A percentile compares a stretch with the other conserved stretches of the same genome.
phyloP scores from a whole-genome alignment of 2,329 filamentous ascomycete genomes.

The Chrysoporthe cubensis region DNA sequence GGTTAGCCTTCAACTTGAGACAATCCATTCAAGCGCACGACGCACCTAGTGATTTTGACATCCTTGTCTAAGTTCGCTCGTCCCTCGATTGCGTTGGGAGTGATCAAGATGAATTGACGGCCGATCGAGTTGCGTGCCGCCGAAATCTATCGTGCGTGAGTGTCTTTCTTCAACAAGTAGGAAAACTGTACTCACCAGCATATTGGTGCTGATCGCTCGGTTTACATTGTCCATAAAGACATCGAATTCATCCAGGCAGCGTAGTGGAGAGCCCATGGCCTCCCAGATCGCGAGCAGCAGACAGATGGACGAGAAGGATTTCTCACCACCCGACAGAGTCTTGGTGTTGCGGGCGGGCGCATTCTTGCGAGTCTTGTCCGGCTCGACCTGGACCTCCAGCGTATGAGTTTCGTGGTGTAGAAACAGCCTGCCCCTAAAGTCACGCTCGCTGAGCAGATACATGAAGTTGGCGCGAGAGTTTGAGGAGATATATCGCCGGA shows the following conservation, averaged over 20 bases:
- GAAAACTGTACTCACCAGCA: constrained; percentile 69
- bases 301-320: constrained; percentile 97
- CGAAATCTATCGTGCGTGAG: constrained; percentile 62
- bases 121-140: constrained; percentile 86
- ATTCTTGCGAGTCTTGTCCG: constrained; percentile 69
- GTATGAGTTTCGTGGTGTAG: constrained; percentile 76
- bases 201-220: constrained; percentile 86
- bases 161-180: background rate
- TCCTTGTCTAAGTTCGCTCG: constrained; percentile 64
- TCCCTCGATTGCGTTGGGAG: constrained; percentile 80
- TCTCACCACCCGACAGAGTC: constrained; percentile 93
- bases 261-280: constrained; percentile 93
- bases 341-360: constrained; percentile 80
- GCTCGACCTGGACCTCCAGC: constrained; percentile 78
- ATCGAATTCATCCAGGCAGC: constrained; percentile 96
- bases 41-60: constrained; percentile 77
- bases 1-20: constrained; percentile 10
- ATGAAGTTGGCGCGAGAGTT: constrained; percentile 84
- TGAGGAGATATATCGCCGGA: constrained; percentile 84
- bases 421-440: constrained; percentile 80
- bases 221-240: constrained; percentile 99
- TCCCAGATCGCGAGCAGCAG: constrained; percentile 93
- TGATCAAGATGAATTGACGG: constrained; percentile 94
- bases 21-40: constrained; percentile 10
- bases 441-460: constrained; percentile 85